Percentiles rank a stretch among this genome's conserved stretches.
These are phyloP conservation scores for Cryptococcus sp. DNA, from an alignment of 1,284 basidiomycete species.

Conservation along the genomic window DNA sequence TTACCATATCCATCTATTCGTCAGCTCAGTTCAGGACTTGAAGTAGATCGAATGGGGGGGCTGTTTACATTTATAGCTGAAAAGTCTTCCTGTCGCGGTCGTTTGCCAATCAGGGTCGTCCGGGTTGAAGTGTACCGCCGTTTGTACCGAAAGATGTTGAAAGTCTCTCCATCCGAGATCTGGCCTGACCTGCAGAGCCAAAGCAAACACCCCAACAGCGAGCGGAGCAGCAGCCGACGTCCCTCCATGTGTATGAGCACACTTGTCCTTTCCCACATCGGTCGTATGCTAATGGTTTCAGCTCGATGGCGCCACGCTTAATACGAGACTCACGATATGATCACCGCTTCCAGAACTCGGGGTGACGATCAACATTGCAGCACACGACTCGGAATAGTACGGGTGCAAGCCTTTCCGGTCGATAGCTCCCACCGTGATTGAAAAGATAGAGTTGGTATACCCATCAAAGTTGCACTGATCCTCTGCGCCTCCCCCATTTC, in stretches of 20 bases:
- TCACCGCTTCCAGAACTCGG: constrained; percentile 95
- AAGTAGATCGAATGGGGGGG: background rate
- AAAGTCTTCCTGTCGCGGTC: constrained; percentile 70
- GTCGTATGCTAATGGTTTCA: constrained; percentile 71
- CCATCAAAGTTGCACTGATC: constrained; percentile 99
- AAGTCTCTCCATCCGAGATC: constrained; percentile 96
- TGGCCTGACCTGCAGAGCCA: constrained; percentile 77
- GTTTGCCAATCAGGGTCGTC: constrained; percentile 93
- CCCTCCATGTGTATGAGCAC: constrained; percentile 81
- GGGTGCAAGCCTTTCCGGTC: constrained; percentile 91
- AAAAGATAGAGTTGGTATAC: constrained; percentile 97
- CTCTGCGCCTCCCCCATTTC: constrained; percentile 83
- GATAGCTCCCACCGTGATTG: constrained; percentile 88
- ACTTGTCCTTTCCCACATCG: constrained; percentile 80
- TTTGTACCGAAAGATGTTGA: constrained; percentile 81
- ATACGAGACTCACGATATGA: constrained; percentile 63
- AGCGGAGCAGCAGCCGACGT: constrained; percentile 98
- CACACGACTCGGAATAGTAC: constrained; percentile 94
- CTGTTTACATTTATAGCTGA: constrained; percentile 78
- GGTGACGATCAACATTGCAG: constrained; percentile 92
- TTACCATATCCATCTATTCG: constrained; percentile 72
- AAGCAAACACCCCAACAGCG: constrained; percentile 82
- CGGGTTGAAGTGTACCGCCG: constrained; percentile 72
- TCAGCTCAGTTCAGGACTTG: no score
- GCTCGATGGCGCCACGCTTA: background rate